Evolutionary conservation across 2,329 filamentous ascomycete genomes (phyloP).

Genomic region (Penicillium sp.): DNA sequence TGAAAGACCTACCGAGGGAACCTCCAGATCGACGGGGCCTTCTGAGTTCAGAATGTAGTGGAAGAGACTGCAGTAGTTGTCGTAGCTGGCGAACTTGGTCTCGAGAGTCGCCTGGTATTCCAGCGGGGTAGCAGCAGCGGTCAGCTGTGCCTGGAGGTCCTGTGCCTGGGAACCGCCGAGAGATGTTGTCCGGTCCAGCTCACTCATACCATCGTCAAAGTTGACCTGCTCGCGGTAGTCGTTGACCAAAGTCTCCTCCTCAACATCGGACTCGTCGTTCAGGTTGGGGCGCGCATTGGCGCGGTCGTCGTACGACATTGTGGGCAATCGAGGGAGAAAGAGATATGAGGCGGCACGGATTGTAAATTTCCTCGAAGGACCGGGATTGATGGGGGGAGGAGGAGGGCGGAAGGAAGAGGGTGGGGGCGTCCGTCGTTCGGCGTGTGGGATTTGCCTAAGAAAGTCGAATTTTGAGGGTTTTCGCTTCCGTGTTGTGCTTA

Average conservation of each 20-base stretch:
- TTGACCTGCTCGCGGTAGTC: slow-evolving; percentile 97
- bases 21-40: slow-evolving; percentile 95
- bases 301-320: slow-evolving; percentile 52
- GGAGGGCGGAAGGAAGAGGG: slow-evolving; percentile 26
- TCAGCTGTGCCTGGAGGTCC: slow-evolving; percentile 90
- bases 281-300: slow-evolving; percentile 47
- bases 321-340: slow-evolving; percentile 27
- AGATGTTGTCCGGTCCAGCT: slow-evolving; percentile 75
- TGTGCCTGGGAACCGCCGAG: slow-evolving; percentile 76
- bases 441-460: slow-evolving; percentile 43
- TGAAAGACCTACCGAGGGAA: slow-evolving; percentile 77
- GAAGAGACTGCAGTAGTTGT: slow-evolving; percentile 98
- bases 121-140: slow-evolving; percentile 88
- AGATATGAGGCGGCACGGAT: slow-evolving; percentile 11
- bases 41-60: slow-evolving; percentile 99
- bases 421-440: slow-evolving; percentile 36
- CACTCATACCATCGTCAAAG: slow-evolving; percentile 84
- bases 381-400: slow-evolving; percentile 22
- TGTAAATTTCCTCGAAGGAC: slow-evolving; percentile 18
- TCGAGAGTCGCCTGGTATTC: slow-evolving; percentile 96
- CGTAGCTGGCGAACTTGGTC: slow-evolving; percentile 98
- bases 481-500: slow-evolving; percentile 51
- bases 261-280: slow-evolving; percentile 87
- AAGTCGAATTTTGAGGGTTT: slow-evolving; percentile 52
- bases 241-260: slow-evolving; percentile 93